These are phyloP conservation scores for Leccinum ochraceum DNA, from an alignment of 768 basidiomycete genomes.

Conservation along the genomic window DNA sequence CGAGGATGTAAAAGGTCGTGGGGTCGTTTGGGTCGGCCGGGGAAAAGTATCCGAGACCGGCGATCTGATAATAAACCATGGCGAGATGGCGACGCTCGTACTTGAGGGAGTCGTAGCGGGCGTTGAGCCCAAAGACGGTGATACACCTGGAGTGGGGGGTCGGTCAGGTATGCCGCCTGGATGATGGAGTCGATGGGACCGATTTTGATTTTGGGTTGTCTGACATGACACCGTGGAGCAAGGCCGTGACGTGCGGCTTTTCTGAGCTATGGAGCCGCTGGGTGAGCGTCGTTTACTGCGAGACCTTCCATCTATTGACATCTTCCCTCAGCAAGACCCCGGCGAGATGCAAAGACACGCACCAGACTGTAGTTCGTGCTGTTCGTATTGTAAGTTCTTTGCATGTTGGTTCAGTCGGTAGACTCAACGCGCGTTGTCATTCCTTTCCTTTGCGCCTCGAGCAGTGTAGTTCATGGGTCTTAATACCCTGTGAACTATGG, in stretches of 20 bases:
- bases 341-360: conserved; percentile 35
- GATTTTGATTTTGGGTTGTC: conserved; percentile 59
- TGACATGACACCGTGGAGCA: conserved; percentile 64
- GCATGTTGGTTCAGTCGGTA: too few species aligned
- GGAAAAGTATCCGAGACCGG: conserved; percentile 61
- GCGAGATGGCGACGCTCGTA: conserved; percentile 57
- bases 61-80: conserved; percentile 47
- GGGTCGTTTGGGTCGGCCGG: conserved; percentile 62
- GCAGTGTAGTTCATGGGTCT: too few species aligned
- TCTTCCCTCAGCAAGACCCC: conserved; percentile 47
- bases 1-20: conserved; percentile 69
- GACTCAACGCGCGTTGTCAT: too few species aligned
- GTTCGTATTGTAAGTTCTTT: conserved; percentile 19
- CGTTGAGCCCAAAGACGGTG: conserved; percentile 58
- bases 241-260: conserved; percentile 62
- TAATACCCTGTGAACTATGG: too few species aligned
- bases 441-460: too few species aligned
- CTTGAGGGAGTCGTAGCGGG: conserved; percentile 70
- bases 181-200: conserved; percentile 55
- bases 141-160: conserved; percentile 34
- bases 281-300: conserved; percentile 75
- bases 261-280: conserved; percentile 84
- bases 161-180: conserved; percentile 36
- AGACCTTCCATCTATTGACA: conserved; percentile 63
- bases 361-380: conserved; percentile 66